phyloP scores from a whole-genome alignment of 2,329 filamentous ascomycete genomes.

The Monosporascus sp. region DNA sequence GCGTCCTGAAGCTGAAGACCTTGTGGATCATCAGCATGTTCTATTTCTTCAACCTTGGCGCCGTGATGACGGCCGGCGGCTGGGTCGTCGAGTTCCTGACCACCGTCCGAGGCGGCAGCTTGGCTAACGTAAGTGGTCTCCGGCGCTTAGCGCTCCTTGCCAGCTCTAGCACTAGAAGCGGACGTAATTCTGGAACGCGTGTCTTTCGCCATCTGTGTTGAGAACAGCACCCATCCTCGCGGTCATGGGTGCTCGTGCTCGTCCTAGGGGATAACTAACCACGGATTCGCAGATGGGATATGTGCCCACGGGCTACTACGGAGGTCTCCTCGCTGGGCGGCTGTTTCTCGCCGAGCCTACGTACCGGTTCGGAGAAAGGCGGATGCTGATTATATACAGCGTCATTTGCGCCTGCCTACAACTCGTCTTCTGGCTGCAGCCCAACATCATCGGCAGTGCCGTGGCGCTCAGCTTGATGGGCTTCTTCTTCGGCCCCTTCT shows the following conservation, averaged over 20 bases:
- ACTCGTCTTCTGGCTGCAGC: constrained; percentile 60
- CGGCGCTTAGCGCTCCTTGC: too few species aligned
- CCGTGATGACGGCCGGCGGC: constrained; percentile 47
- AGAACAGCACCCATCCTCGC: too few species aligned
- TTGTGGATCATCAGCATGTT: constrained; percentile 57
- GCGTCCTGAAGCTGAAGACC: constrained; percentile 36
- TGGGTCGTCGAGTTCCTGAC: constrained; percentile 64
- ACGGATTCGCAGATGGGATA: constrained; percentile 45
- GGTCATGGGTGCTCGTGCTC: too few species aligned
- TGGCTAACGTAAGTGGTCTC: constrained; percentile 29
- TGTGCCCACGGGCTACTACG: constrained; percentile 55
- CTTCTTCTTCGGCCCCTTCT: constrained; percentile 49
- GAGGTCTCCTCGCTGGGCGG: constrained; percentile 51
- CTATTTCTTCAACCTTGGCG: constrained; percentile 59
- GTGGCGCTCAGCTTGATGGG: constrained; percentile 46
- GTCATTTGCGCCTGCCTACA: constrained; percentile 47
- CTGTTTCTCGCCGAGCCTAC: constrained; percentile 54
- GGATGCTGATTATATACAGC: constrained; percentile 51
- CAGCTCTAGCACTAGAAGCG: too few species aligned
- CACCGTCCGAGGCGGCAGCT: constrained; percentile 49
- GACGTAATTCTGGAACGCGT: too few species aligned
- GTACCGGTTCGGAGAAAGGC: constrained; percentile 50
- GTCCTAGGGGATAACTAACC: neutral
- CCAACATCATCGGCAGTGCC: constrained; percentile 49
- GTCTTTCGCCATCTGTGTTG: too few species aligned